Evolutionary conservation across 1,284 basidiomycete genomes (phyloP), one percentile per base, ranked within the genome.

Genomic region (Flammula alnicola): DNA sequence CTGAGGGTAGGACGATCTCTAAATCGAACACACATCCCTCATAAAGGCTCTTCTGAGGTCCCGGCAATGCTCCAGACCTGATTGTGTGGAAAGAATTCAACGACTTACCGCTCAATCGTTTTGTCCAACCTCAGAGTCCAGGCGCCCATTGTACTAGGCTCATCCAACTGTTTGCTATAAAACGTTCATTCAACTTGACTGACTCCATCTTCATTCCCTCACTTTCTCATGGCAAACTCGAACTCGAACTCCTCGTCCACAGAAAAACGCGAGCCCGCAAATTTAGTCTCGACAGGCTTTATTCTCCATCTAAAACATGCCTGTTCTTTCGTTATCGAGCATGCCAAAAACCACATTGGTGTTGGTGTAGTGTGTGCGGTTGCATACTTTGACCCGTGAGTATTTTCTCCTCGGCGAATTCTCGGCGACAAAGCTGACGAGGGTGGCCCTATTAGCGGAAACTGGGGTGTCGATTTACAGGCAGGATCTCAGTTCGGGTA

Each of bases 401-500:
- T 16, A 5, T 26, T 48, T 39, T n/a, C 12, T 11, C 22, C 26
- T 25, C 20, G 42, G 43, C 29, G 8, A n/a, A n/a, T 32, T 14
- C 19, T 26, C 29, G 27, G 11, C 25, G 26, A 20, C n/a, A n/a
- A 35, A n/a, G 37, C 36, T 52, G 11, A 46, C 20, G 7, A 17
- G 7, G 23, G 22, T 25, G 16, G n/a, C n/a, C n/a, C 6, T 12
- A 11, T n/a, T 16, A 86, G 84, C 10, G 86, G 86, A 26, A 88
- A 88, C 61, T 91, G 88, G 87, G 82, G 82, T 7, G 86, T 88
- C 11, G 87, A 89, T 65, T 69, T 90, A 14, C 80, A 85, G 63
- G 87, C 87, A 5, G 90, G 89, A 8, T 84, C 87, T 7, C 65
- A 81, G 54, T 91, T 80, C 64, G 93, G 93, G 0, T 96, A 95